Conservation (phyloP, 176 grass and related monocot species). For the Avena atlantica region DNA sequence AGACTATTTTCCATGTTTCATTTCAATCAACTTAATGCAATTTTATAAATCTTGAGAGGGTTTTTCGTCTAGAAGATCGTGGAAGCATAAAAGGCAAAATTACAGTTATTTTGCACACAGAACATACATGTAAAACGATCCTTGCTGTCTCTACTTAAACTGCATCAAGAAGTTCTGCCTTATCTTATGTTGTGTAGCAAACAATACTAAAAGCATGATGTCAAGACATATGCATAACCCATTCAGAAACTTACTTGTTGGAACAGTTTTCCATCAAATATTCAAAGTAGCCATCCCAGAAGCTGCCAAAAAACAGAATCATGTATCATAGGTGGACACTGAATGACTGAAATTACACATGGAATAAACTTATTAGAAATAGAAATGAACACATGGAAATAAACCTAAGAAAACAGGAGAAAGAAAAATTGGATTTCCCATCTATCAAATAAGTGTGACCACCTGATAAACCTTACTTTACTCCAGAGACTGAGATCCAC, state of each 20-base stretch:
- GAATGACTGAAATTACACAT: conserved; percentile 21
- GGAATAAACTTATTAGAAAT: conserved; percentile 2
- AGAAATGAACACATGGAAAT: conserved; percentile 41
- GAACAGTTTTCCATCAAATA: conserved; percentile 94
- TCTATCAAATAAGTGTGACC: not conserved
- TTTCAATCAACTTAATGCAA: conserved; percentile 37
- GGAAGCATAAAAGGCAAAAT: conserved; percentile 2
- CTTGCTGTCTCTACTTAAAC: conserved; percentile 27
- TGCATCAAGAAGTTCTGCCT: conserved; percentile 34
- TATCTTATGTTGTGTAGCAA: not conserved
- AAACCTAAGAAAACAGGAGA: conserved; percentile 36
- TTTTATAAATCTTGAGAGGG: not conserved
- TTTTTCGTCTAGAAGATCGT: not conserved
- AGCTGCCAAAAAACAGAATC: conserved; percentile 65
- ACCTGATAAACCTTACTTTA: conserved; percentile 36
- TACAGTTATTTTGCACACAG: conserved; percentile 20
- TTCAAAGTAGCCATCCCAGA: conserved; percentile 99
- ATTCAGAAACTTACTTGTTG: conserved; percentile 78
- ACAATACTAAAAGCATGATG: conserved; percentile 29
- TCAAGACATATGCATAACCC: conserved; percentile 24
- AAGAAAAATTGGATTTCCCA: not conserved
- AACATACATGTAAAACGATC: conserved; percentile 6
- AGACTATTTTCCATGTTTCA: conserved; percentile 6
- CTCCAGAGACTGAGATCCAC: conserved; percentile 6
- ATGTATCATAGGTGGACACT: conserved; percentile 18